Conservation (phyloP, 1,284 basidiomycete species). For the Microstroma glucosiphilum region DNA sequence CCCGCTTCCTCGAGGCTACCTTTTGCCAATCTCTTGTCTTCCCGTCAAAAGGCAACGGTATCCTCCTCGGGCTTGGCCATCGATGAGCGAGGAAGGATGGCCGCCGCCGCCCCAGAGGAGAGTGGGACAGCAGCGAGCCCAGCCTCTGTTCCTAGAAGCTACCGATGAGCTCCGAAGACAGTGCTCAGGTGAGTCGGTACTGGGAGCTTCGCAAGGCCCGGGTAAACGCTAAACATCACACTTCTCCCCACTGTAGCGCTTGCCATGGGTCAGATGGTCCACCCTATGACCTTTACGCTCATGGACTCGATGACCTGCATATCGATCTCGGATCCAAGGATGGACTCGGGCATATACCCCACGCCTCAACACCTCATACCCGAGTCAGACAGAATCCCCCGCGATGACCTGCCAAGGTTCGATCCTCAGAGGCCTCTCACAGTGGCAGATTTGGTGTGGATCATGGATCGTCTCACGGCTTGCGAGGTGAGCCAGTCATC, state of each 20-base stretch:
- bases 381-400: slow-evolving; percentile 49
- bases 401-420: slow-evolving; percentile 53
- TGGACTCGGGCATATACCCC: slow-evolving; percentile 70
- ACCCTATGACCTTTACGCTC: slow-evolving; percentile 65
- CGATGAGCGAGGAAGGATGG: not conserved
- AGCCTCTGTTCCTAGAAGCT: not conserved
- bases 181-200: not conserved
- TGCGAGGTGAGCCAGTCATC: slow-evolving; percentile 63
- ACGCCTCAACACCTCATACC: slow-evolving; percentile 25
- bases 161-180: not conserved
- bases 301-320: slow-evolving; percentile 84
- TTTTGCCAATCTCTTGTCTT: no score
- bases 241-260: not conserved
- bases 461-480: slow-evolving; percentile 71
- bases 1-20: no score
- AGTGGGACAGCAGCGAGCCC: not conserved
- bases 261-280: slow-evolving; percentile 59
- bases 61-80: no score
- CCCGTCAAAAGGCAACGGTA: no score
- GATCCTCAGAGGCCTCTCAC: slow-evolving; percentile 63
- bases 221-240: not conserved
- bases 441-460: slow-evolving; percentile 74
- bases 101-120: not conserved
- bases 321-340: slow-evolving; percentile 79
- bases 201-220: not conserved